These are phyloP conservation scores for Gloeopeniophorella convolvens DNA, from an alignment of 768 basidiomycete species.

Conservation along the genomic window DNA sequence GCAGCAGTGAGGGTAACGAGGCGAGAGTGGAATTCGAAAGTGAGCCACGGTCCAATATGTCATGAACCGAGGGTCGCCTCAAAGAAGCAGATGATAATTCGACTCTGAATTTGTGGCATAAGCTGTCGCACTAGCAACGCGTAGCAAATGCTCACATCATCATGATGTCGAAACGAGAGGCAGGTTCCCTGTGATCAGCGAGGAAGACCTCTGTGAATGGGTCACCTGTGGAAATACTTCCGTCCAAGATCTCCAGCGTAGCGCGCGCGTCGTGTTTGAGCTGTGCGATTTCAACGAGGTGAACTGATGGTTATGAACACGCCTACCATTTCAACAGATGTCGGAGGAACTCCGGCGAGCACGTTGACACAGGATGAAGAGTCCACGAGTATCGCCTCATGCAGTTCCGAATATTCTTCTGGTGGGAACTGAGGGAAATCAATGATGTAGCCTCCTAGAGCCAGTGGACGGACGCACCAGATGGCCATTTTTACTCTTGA, in stretches of 20 bases:
- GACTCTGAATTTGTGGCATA: slow-evolving; percentile 38
- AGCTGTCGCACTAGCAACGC: no score
- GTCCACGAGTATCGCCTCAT: slow-evolving; percentile 68
- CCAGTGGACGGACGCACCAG: slow-evolving; percentile 34
- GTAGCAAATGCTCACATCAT: slow-evolving; percentile 41
- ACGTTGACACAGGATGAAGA: slow-evolving; percentile 72
- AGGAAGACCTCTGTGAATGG: slow-evolving; percentile 70
- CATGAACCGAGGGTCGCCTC: slow-evolving; percentile 37
- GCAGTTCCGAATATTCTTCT: slow-evolving; percentile 46
- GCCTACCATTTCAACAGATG: slow-evolving; percentile 72
- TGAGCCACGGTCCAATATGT: slow-evolving; percentile 55
- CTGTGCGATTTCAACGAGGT: slow-evolving; percentile 34
- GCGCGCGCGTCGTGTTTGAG: slow-evolving; percentile 67
- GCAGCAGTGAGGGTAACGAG: slow-evolving; percentile 43
- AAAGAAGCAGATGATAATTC: slow-evolving; percentile 45
- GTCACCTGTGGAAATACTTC: slow-evolving; percentile 42
- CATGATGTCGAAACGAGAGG: slow-evolving; percentile 67
- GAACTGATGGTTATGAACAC: background rate
- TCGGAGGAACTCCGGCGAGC: slow-evolving; percentile 63
- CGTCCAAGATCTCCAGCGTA: slow-evolving; percentile 61
- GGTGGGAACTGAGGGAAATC: slow-evolving; percentile 42
- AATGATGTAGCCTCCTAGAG: background rate
- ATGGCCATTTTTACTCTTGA: slow-evolving; percentile 50
- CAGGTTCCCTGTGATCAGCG: slow-evolving; percentile 56
- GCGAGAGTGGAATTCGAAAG: slow-evolving; percentile 48